Evolutionary conservation across 805 yeast genomes (phyloP).

Genomic region (Candida tammaniensis): DNA sequence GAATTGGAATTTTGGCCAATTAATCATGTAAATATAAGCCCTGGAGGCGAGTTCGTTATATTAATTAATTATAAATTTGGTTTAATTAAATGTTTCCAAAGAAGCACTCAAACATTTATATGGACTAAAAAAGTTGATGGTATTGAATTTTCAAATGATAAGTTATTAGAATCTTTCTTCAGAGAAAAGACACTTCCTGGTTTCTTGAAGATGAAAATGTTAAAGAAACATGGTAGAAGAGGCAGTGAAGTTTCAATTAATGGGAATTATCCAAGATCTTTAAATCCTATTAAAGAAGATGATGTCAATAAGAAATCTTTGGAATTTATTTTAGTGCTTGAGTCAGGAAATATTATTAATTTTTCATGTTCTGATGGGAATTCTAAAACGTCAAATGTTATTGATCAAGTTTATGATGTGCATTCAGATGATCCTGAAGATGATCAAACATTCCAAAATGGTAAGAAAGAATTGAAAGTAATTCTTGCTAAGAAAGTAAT

Average conservation of each 20-base stretch:
- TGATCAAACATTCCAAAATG: neutral
- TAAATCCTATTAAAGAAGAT: constrained; percentile 5
- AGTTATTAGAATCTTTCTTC: constrained; percentile 58
- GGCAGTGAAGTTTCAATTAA: constrained; percentile 31
- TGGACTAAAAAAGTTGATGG: constrained; percentile 45
- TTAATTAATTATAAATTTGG: constrained; percentile 51
- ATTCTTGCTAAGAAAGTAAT: constrained; percentile 52
- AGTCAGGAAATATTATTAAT: constrained; percentile 48
- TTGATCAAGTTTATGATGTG: constrained; percentile 15
- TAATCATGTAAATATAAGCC: constrained; percentile 53
- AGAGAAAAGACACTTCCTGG: constrained; percentile 54
- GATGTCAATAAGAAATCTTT: constrained; percentile 16
- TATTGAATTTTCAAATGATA: constrained; percentile 19
- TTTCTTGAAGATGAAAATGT: constrained; percentile 33
- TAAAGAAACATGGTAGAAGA: constrained; percentile 24
- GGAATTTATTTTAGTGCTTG: constrained; percentile 53
- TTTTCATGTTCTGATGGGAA: constrained; percentile 51
- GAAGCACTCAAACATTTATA: constrained; percentile 51
- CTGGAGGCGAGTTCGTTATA: constrained; percentile 57
- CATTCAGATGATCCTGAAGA: neutral
- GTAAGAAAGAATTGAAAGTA: constrained; percentile 20
- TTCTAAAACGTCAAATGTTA: constrained; percentile 22
- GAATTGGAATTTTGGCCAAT: constrained; percentile 56
- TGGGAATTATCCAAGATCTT: constrained; percentile 30
- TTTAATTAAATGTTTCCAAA: constrained; percentile 57